Percentiles rank a stretch among this genome's conserved stretches.
phyloP scores from a whole-genome alignment of 495 filamentous ascomycete genomes.

The Penicillium coffeae region DNA sequence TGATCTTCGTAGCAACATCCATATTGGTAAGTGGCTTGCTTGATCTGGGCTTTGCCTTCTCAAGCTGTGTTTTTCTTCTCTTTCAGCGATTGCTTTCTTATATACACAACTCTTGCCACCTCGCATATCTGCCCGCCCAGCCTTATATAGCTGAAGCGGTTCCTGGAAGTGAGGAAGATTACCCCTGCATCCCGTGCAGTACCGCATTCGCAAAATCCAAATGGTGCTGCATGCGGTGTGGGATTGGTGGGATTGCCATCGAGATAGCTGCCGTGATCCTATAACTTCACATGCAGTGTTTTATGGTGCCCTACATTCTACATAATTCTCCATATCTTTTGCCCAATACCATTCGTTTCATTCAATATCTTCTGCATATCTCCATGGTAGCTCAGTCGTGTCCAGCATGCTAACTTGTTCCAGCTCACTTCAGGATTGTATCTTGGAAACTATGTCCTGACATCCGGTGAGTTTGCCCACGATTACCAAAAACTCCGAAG shows the following conservation, averaged over 20 bases:
- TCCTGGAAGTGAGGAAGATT: slow-evolving; percentile 98
- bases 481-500: neutral
- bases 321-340: slow-evolving; percentile 18
- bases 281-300: slow-evolving; percentile 64
- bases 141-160: slow-evolving; percentile 80
- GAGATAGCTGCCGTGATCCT: slow-evolving; percentile 71
- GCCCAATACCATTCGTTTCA: slow-evolving; percentile 21
- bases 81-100: slow-evolving; percentile 13
- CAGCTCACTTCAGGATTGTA: slow-evolving; percentile 49
- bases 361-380: slow-evolving; percentile 8
- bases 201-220: slow-evolving; percentile 69
- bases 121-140: slow-evolving; percentile 97
- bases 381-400: slow-evolving; percentile 17
- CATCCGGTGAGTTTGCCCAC: slow-evolving; percentile 40
- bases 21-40: slow-evolving; percentile 57
- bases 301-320: slow-evolving; percentile 87
- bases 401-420: slow-evolving; percentile 19
- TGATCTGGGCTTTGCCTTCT: slow-evolving; percentile 5
- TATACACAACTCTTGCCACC: slow-evolving; percentile 39
- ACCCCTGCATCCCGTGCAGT: slow-evolving; percentile 71
- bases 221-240: slow-evolving; percentile 67
- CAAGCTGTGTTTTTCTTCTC: slow-evolving; percentile 13
- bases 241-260: slow-evolving; percentile 85
- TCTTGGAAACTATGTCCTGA: slow-evolving; percentile 50
- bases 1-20: slow-evolving; percentile 55